Percentiles rank a stretch among this genome's conserved stretches.
Conservation (phyloP, 257 asterid species). For the Penstemon eatonii region DNA sequence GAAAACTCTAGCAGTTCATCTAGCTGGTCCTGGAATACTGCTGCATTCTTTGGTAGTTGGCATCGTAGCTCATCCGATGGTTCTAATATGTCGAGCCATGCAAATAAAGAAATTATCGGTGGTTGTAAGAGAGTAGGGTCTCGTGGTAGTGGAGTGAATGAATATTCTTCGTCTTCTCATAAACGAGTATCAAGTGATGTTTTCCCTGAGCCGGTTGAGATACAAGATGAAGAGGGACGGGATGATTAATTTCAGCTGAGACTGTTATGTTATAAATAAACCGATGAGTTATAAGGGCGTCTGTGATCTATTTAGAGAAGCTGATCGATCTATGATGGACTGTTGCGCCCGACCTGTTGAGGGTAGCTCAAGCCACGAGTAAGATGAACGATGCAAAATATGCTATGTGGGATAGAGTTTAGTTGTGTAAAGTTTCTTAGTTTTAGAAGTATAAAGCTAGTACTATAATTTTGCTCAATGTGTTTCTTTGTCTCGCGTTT, state of each 20-base stretch:
- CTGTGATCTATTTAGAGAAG: not conserved
- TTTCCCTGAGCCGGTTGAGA: slow-evolving; percentile 56
- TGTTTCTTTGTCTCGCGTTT: too few species aligned
- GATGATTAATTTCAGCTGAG: slow-evolving; percentile 28
- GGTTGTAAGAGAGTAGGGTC: slow-evolving; percentile 49
- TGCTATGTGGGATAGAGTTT: too few species aligned
- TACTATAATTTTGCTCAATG: too few species aligned
- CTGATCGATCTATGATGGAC: not conserved
- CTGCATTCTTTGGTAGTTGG: slow-evolving; percentile 63
- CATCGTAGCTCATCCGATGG: slow-evolving; percentile 55
- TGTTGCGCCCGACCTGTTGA: too few species aligned
- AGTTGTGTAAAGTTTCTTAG: too few species aligned
- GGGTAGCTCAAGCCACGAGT: too few species aligned
- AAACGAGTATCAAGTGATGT: slow-evolving; percentile 62
- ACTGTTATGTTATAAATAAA: not conserved
- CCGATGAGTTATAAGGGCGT: not conserved
- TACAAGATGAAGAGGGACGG: slow-evolving; percentile 45
- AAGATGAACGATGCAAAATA: too few species aligned
- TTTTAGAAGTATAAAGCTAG: too few species aligned
- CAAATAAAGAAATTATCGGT: slow-evolving; percentile 42
- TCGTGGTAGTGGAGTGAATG: slow-evolving; percentile 53
- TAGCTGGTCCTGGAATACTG: slow-evolving; percentile 45
- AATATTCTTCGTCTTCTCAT: slow-evolving; percentile 47
- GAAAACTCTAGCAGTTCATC: slow-evolving; percentile 53
- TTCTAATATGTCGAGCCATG: slow-evolving; percentile 36